Evolutionary conservation across 192 early-diverging fungal genomes (phyloP), one percentile per base, ranked within the genome.

Genomic region (Coemansia sp.): DNA sequence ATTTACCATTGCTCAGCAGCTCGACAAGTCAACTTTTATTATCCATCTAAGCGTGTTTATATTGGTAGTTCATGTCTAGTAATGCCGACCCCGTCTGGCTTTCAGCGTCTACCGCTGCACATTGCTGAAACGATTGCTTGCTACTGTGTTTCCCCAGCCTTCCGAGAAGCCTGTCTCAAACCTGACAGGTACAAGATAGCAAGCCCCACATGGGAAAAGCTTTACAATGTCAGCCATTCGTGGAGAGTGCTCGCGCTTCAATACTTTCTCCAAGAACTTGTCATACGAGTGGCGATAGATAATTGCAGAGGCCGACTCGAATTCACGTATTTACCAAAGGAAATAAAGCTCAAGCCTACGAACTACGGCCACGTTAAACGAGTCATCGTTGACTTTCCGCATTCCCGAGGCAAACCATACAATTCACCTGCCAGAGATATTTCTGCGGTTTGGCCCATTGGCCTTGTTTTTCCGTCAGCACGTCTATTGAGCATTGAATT

Each of bases 161-260:
- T 13, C 1, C 17, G 10, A 17, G 13, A 45, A 4, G 0, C 4
- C 14, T 13, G 15, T 45, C 15, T 17, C 13, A 17, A 17, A 17
- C 20, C 6, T 25, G 22, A 7, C 9, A 25, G 20, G 1, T 22
- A 11, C 8, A 53, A 25, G 50, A 3, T 4, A 22, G 14, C 23
- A 2, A 10, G 3, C 9, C 20, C 20, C 22, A 9, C 50, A 25
- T 53, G 19, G 50, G 13, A 1, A 5, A 53, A 1, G 7, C 50
- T 53, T 9, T 53, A 53, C 15, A 17, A 45, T 45, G 42, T 45
- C 42, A 45, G 42, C 13, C 15, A 45, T 13, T 45, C 14, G 42
- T 45, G 50, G 50, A 5, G 50, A 53, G 25, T 22, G 50, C 19
- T 53, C 25, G 50, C 50, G 25, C 20, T 53, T 53, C 20, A 53